Evolutionary conservation across 495 filamentous ascomycete genomes (phyloP).

Genomic region (Penicillium waksmanii): DNA sequence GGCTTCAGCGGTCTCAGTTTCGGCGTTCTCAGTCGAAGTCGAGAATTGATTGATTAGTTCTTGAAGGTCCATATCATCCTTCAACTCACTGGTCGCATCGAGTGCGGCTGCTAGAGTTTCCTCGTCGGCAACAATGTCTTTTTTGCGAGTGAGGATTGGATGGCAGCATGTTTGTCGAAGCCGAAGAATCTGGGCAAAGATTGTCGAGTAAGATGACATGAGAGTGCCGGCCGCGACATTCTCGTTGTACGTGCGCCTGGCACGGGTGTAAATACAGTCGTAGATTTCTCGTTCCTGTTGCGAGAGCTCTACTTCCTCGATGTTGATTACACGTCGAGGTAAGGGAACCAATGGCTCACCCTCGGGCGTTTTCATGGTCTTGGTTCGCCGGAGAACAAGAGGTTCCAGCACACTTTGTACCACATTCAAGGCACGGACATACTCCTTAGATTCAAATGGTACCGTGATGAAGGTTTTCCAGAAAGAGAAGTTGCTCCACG

Average conservation of each 20-base stretch:
- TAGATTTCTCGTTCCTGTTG: constrained; percentile 87
- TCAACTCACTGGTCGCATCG: constrained; percentile 76
- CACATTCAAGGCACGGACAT: constrained; percentile 89
- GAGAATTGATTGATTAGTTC: constrained; percentile 84
- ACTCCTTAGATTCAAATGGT: constrained; percentile 94
- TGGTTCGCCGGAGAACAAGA: constrained; percentile 90
- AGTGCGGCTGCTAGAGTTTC: constrained; percentile 80
- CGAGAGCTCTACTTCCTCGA: constrained; percentile 85
- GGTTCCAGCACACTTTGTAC: constrained; percentile 97
- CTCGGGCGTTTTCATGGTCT: constrained; percentile 96
- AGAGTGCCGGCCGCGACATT: constrained; percentile 91
- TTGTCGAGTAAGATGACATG: constrained; percentile 90
- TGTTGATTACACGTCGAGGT: constrained; percentile 77
- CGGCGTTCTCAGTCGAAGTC: constrained; percentile 63
- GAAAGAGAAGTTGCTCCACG: constrained; percentile 97
- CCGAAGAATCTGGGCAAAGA: constrained; percentile 94
- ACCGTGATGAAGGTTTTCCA: constrained; percentile 99
- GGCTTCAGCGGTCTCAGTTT: constrained; percentile 46
- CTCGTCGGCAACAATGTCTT: constrained; percentile 82
- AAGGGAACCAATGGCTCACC: constrained; percentile 84
- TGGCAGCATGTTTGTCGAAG: constrained; percentile 96
- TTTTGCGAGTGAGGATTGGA: constrained; percentile 84
- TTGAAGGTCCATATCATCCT: constrained; percentile 95
- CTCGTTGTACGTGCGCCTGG: constrained; percentile 78
- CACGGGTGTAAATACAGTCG: constrained; percentile 80